These are phyloP conservation scores for Peronospora destructor DNA, from an alignment of 352 stramenopile genomes.

Conservation along the genomic window DNA sequence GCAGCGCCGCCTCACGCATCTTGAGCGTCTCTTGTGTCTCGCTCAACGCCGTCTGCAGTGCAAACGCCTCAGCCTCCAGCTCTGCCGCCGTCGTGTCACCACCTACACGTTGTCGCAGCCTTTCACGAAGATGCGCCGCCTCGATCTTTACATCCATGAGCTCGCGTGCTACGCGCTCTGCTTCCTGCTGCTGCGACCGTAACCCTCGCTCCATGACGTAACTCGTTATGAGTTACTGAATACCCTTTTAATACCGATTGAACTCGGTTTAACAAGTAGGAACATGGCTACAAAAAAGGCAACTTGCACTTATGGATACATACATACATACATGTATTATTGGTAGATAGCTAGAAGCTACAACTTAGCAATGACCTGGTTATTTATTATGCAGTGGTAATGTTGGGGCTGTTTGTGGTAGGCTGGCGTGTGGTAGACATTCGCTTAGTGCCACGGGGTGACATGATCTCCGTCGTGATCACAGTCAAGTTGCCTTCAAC, in stretches of 20 bases:
- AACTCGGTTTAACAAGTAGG: background rate
- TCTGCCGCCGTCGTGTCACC: slow-evolving; percentile 66
- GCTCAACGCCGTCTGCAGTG: slow-evolving; percentile 45
- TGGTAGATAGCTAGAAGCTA: background rate
- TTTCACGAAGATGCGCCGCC: slow-evolving; percentile 63
- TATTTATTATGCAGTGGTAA: background rate
- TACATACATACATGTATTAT: background rate
- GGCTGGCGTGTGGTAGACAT: slow-evolving; percentile 10
- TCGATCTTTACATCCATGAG: slow-evolving; percentile 85
- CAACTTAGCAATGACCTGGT: background rate
- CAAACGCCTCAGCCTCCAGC: slow-evolving; percentile 73
- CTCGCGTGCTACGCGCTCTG: slow-evolving; percentile 53
- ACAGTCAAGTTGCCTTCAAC: slow-evolving; percentile 20
- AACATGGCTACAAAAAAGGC: slow-evolving; percentile 2
- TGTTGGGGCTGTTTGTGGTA: slow-evolving; percentile 13
- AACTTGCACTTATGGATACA: background rate
- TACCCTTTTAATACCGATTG: background rate
- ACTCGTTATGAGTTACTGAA: background rate
- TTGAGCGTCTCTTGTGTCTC: slow-evolving; percentile 49
- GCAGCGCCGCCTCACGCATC: slow-evolving; percentile 34
- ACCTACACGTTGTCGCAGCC: slow-evolving; percentile 61
- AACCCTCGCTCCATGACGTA: slow-evolving; percentile 23
- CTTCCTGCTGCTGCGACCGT: slow-evolving; percentile 40
- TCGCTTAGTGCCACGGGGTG: slow-evolving; percentile 16
- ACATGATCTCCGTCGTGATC: slow-evolving; percentile 17